Evolutionary conservation across 1,284 basidiomycete genomes (phyloP).

Genomic region (Fomes fomentarius): DNA sequence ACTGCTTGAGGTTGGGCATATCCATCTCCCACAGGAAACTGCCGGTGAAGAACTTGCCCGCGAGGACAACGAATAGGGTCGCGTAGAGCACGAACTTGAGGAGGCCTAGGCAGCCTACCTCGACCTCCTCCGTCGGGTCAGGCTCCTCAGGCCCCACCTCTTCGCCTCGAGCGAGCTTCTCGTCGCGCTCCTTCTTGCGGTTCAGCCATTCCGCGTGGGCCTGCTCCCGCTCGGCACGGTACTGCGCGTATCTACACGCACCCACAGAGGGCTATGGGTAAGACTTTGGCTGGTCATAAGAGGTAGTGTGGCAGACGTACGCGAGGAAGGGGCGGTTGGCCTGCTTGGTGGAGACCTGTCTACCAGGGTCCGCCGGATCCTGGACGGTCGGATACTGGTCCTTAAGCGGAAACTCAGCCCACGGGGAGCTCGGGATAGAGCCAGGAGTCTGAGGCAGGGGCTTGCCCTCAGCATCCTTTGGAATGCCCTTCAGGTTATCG

Average conservation of each 20-base stretch:
- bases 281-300: not conserved
- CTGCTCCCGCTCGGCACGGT: constrained; percentile 61
- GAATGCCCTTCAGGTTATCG: constrained; percentile 22
- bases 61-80: constrained; percentile 54
- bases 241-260: constrained; percentile 63
- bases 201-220: constrained; percentile 68
- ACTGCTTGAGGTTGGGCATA: constrained; percentile 28
- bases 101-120: constrained; percentile 65
- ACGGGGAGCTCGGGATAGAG: constrained; percentile 29
- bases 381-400: constrained; percentile 47
- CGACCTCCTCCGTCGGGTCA: constrained; percentile 70
- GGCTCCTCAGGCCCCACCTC: constrained; percentile 69
- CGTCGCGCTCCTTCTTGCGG: constrained; percentile 71
- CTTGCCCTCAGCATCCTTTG: constrained; percentile 19
- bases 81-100: constrained; percentile 69
- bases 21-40: constrained; percentile 81
- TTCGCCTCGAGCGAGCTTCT: constrained; percentile 74
- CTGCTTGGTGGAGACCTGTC: constrained; percentile 74
- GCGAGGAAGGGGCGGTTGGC: constrained; percentile 83
- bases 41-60: constrained; percentile 82
- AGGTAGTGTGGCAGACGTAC: constrained; percentile 46
- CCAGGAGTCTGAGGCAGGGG: constrained; percentile 23
- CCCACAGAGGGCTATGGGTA: constrained; percentile 17
- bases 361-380: constrained; percentile 60
- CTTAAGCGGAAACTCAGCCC: constrained; percentile 32